Evolutionary conservation across 1,139 yeast species (phyloP).

Genomic region (Yamadazyma atmosphaerica): DNA sequence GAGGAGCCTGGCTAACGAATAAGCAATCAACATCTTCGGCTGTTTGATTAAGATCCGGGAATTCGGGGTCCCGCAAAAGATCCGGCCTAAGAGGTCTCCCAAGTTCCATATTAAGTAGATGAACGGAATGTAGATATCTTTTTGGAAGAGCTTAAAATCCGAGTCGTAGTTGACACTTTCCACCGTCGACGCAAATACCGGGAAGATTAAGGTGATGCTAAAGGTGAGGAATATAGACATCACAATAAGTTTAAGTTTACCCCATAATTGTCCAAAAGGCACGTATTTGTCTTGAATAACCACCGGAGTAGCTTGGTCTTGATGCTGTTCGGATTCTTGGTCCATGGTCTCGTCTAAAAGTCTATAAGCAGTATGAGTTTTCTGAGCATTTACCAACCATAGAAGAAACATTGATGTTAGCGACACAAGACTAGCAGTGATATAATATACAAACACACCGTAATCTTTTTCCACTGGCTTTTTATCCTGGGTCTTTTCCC

Average conservation of each 20-base stretch:
- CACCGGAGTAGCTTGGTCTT: conserved; percentile 2
- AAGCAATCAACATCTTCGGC: conserved; percentile 45
- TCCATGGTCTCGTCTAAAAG: conserved; percentile 18
- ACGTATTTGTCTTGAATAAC: conserved; percentile 22
- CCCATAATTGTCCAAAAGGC: conserved; percentile 53
- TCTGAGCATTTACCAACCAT: conserved; percentile 29
- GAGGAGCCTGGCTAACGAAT: conserved; percentile 52
- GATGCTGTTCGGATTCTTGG: conserved; percentile 6
- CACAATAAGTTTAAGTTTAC: conserved; percentile 61
- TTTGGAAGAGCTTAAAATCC: conserved; percentile 34
- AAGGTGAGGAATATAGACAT: conserved; percentile 74
- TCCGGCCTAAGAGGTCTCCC: conserved; percentile 82
- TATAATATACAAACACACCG: conserved; percentile 63
- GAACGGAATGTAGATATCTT: conserved; percentile 66
- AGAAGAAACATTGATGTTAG: conserved; percentile 44
- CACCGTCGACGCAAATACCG: conserved; percentile 82
- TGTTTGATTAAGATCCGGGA: conserved; percentile 33
- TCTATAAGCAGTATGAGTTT: conserved; percentile 22
- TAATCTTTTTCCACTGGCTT: conserved; percentile 39
- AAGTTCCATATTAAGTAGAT: conserved; percentile 81
- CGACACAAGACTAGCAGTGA: conserved; percentile 68
- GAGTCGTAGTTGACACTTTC: conserved; percentile 48
- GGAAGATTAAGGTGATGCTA: conserved; percentile 76
- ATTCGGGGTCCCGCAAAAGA: conserved; percentile 60
- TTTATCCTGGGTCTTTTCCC: conserved; percentile 21